phyloP scores from a whole-genome alignment of 495 filamentous ascomycete species.

The Hypoxylon perforatum region DNA sequence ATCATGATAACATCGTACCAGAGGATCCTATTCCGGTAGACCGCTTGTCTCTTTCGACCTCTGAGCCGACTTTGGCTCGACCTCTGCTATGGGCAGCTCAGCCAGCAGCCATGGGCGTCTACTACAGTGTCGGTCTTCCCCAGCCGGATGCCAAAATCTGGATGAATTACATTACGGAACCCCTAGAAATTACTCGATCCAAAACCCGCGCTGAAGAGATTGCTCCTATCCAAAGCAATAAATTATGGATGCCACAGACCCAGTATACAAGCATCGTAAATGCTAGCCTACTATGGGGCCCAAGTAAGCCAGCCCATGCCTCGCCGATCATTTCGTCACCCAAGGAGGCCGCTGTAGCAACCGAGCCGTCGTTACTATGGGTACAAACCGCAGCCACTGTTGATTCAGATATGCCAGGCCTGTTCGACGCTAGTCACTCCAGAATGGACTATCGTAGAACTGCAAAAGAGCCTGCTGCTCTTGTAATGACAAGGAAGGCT shows the following conservation, averaged over 20 bases:
- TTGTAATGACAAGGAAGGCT: conserved; percentile 35
- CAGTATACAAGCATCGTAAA: conserved; percentile 15
- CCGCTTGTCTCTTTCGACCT: not conserved
- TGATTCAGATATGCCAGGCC: conserved; percentile 6
- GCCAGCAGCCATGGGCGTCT: not conserved
- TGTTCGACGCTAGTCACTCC: conserved; percentile 29
- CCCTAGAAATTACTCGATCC: conserved; percentile 14
- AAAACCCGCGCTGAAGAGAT: conserved; percentile 24
- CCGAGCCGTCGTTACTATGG: conserved; percentile 17
- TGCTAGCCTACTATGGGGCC: conserved; percentile 30
- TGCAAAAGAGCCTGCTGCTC: conserved; percentile 35
- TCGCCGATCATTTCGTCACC: conserved; percentile 2
- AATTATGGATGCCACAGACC: conserved; percentile 37
- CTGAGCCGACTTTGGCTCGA: not conserved
- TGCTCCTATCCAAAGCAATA: conserved; percentile 41
- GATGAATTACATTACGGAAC: conserved; percentile 36
- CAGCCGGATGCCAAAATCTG: conserved; percentile 43
- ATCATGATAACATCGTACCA: conserved; percentile 31
- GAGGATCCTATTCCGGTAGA: conserved; percentile 39
- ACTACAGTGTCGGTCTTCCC: conserved; percentile 31
- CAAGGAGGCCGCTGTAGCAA: conserved; percentile 8
- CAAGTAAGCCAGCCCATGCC: conserved; percentile 21
- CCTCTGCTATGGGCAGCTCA: conserved; percentile 34
- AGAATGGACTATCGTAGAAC: conserved; percentile 37
- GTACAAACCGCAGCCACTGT: not conserved